Conservation (phyloP, 257 asterid genomes). For the Paraleonurus japonicus region DNA sequence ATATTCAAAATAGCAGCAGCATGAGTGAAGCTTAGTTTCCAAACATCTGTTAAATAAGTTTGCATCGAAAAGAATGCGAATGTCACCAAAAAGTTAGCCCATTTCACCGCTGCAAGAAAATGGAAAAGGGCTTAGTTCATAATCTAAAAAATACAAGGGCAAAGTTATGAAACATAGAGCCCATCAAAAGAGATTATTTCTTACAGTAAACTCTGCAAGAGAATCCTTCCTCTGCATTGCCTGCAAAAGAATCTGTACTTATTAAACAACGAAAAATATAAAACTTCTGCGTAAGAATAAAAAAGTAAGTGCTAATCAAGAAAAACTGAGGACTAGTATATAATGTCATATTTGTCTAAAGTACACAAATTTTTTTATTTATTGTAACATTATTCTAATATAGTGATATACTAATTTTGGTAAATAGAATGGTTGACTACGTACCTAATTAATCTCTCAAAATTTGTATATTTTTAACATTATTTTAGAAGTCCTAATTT, state of each 20-base stretch:
- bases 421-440: too few relatives aligned
- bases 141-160: neutral
- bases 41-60: neutral
- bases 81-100: neutral
- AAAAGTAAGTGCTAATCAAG: too few relatives aligned
- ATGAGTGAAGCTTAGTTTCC: constrained; percentile 31
- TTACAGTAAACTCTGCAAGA: neutral
- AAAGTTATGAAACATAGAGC: neutral
- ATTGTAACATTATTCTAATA: too few relatives aligned
- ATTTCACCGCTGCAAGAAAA: neutral
- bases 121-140: neutral
- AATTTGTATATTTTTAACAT: too few relatives aligned
- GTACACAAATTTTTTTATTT: too few relatives aligned
- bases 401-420: too few relatives aligned
- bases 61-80: neutral
- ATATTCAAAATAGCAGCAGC: constrained; percentile 29
- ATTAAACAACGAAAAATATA: too few relatives aligned
- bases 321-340: too few relatives aligned
- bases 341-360: neutral
- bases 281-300: too few relatives aligned
- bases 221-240: neutral
- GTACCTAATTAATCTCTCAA: too few relatives aligned
- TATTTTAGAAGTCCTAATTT: too few relatives aligned
- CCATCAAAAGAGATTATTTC: neutral
- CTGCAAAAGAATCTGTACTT: neutral